A percentile compares a stretch with the other conserved stretches of the same genome.
Evolutionary conservation across 805 yeast genomes (phyloP).

Genomic region (Diddensiella santjacobensis): DNA sequence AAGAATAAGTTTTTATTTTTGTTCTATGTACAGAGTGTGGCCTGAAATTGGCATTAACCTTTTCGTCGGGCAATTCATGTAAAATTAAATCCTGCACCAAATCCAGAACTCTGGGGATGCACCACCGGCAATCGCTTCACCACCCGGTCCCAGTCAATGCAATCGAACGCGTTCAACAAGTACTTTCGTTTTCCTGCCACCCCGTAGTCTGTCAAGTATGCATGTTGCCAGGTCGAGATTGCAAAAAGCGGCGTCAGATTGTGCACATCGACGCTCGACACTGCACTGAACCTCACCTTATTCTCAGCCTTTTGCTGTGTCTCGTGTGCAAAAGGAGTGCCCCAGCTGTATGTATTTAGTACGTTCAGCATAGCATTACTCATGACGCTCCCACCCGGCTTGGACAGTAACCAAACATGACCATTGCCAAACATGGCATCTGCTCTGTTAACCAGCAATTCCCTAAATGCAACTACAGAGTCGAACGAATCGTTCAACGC

Average conservation of each 20-base stretch:
- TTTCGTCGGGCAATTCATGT: not conserved
- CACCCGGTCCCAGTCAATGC: conserved; percentile 70
- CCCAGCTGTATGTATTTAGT: conserved; percentile 86
- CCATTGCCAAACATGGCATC: conserved; percentile 86
- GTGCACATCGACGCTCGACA: conserved; percentile 2
- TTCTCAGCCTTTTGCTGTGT: not conserved
- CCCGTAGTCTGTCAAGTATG: conserved; percentile 83
- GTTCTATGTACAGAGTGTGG: too few relatives aligned
- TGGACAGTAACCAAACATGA: conserved; percentile 74
- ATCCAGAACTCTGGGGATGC: conserved; percentile 7
- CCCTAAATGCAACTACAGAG: conserved; percentile 70
- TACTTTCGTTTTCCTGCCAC: conserved; percentile 66
- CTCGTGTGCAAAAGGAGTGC: conserved; percentile 59
- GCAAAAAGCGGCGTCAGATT: conserved; percentile 56
- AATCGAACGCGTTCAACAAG: conserved; percentile 68
- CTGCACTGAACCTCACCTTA: not conserved
- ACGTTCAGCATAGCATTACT: conserved; percentile 46
- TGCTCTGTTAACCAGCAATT: conserved; percentile 69
- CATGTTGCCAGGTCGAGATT: conserved; percentile 81
- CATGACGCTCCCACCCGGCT: conserved; percentile 24
- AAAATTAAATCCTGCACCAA: not conserved
- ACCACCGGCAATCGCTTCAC: conserved; percentile 17
- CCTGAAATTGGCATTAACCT: not conserved
- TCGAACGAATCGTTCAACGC: conserved; percentile 54
- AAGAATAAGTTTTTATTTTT: not conserved